Evolutionary conservation across 257 asterid genomes (phyloP).

Genomic region (Solanum clarkiae): DNA sequence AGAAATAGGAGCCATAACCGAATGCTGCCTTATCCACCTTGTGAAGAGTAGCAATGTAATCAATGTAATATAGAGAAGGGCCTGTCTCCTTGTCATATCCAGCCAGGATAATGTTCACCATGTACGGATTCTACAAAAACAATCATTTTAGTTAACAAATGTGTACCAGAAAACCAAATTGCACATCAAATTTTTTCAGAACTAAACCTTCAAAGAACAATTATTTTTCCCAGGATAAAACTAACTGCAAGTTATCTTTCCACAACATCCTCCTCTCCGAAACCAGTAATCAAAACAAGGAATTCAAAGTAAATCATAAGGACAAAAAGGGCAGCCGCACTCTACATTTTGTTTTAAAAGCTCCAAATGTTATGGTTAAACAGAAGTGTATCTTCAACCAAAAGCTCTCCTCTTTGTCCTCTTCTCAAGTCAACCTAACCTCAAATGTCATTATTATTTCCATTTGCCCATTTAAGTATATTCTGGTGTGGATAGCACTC

Average conservation of each 20-base stretch:
- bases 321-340: neutral
- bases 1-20: conserved; percentile 89
- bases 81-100: conserved; percentile 91
- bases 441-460: neutral
- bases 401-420: neutral
- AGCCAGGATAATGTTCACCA: conserved; percentile 73
- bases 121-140: conserved; percentile 60
- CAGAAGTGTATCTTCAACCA: neutral
- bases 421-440: neutral
- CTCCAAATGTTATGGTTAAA: neutral
- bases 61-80: conserved; percentile 75
- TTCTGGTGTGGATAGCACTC: no score
- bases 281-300: neutral
- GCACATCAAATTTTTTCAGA: neutral
- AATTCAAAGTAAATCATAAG: neutral
- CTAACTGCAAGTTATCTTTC: neutral
- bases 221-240: neutral
- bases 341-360: neutral
- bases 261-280: neutral
- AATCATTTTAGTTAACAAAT: neutral
- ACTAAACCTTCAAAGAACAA: neutral
- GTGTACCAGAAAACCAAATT: neutral
- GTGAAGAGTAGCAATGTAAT: conserved; percentile 83
- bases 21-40: conserved; percentile 87
- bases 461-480: neutral